These are phyloP conservation scores for Casuarina cunninghamiana DNA, from an alignment of 306 rosid genomes.

Conservation along the genomic window DNA sequence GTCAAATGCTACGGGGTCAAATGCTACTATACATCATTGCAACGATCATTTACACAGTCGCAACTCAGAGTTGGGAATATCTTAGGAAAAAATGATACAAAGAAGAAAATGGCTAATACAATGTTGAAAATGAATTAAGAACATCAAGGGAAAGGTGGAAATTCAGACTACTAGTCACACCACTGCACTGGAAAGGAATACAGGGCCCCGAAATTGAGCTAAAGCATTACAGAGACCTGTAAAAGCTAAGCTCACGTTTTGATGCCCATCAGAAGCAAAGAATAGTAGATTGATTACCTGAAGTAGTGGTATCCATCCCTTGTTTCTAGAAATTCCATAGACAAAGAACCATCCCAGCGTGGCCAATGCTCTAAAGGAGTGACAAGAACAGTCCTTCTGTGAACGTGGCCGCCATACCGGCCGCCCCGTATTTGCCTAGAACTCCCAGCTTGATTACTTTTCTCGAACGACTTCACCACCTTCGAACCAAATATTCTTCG, in stretches of 20 bases:
- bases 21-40: not conserved
- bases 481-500: conserved; percentile 92
- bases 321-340: conserved; percentile 71
- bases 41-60: not conserved
- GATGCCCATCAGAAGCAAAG: not conserved
- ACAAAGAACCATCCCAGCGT: conserved; percentile 87
- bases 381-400: conserved; percentile 71
- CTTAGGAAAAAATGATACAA: not conserved
- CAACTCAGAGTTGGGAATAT: not conserved
- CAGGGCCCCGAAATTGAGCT: not conserved
- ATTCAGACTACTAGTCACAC: not conserved
- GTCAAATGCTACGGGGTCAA: conserved; percentile 6
- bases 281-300: conserved; percentile 40
- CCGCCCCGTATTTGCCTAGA: conserved; percentile 83
- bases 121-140: not conserved
- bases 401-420: conserved; percentile 59
- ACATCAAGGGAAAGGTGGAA: not conserved
- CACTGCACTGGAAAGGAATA: not conserved
- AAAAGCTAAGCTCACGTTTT: not conserved
- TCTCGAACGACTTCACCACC: conserved; percentile 90
- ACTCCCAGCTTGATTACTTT: conserved; percentile 68
- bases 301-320: conserved; percentile 68
- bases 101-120: not conserved
- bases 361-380: conserved; percentile 82
- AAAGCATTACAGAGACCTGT: not conserved